A percentile compares a stretch with the other conserved stretches of the same genome.
These are phyloP conservation scores for Letharia lupina DNA, from an alignment of 495 filamentous ascomycete species.

Conservation along the genomic window DNA sequence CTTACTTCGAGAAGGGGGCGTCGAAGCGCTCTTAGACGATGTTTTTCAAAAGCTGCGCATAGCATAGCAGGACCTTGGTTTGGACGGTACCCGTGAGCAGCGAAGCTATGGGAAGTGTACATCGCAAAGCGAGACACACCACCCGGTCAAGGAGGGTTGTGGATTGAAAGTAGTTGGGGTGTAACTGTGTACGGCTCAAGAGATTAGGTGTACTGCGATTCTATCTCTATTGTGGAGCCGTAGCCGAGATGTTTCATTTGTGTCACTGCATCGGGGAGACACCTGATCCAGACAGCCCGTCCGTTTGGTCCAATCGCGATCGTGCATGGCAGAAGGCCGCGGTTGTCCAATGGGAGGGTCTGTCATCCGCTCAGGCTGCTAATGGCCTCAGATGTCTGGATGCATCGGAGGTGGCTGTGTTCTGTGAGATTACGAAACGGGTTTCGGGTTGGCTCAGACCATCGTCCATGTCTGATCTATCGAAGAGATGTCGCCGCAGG, in stretches of 20 bases:
- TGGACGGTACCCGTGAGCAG: not conserved
- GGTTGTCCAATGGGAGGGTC: not conserved
- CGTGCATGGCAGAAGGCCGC: not conserved
- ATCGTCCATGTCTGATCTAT: not conserved
- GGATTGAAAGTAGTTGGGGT: too few relatives aligned
- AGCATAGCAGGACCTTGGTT: too few relatives aligned
- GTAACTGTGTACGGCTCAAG: not conserved
- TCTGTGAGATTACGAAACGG: not conserved
- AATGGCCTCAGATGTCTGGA: not conserved
- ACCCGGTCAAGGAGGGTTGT: too few relatives aligned
- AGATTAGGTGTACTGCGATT: not conserved
- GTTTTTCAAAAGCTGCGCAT: too few relatives aligned
- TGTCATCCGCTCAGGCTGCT: not conserved
- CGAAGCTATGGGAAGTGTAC: not conserved
- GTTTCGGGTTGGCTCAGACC: not conserved
- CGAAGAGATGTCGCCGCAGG: not conserved
- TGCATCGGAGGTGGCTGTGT: not conserved
- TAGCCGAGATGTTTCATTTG: not conserved
- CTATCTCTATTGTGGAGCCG: not conserved
- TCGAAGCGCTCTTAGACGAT: too few relatives aligned
- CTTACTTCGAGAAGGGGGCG: too few relatives aligned
- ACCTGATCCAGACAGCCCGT: not conserved
- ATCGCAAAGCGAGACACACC: not conserved
- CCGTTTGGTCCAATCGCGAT: not conserved
- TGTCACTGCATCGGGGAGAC: not conserved